A percentile compares a stretch with the other conserved stretches of the same genome.
phyloP scores from a whole-genome alignment of 2,329 filamentous ascomycete genomes.

The Metarhizium humberi region DNA sequence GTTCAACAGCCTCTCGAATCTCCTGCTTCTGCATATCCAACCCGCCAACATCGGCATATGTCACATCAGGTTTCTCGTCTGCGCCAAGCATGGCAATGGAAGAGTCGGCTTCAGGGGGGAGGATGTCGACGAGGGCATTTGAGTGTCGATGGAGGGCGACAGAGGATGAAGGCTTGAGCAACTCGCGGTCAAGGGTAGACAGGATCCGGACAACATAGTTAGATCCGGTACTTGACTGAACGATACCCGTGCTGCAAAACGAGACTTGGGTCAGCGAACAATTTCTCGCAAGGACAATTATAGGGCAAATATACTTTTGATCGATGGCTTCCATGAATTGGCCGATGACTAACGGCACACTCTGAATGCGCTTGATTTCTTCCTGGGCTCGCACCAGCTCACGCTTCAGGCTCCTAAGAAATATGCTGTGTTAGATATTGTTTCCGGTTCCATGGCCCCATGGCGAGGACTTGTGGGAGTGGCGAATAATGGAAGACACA shows the following conservation, averaged over 20 bases:
- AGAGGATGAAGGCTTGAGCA: conserved; percentile 94
- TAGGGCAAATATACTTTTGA: conserved; percentile 64
- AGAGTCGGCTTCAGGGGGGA: conserved; percentile 96
- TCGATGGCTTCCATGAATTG: conserved; percentile 99
- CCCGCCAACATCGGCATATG: conserved; percentile 94
- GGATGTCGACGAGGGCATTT: conserved; percentile 95
- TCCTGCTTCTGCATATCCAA: conserved; percentile 99
- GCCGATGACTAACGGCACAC: conserved; percentile 92
- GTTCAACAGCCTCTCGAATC: conserved; percentile 93
- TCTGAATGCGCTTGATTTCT: conserved; percentile 99
- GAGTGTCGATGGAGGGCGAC: conserved; percentile 97
- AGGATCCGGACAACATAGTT: conserved; percentile 99
- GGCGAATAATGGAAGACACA: conserved; percentile 22
- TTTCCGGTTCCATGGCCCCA: neutral
- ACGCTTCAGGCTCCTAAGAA: conserved; percentile 75
- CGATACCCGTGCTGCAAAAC: conserved; percentile 77
- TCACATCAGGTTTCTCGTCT: conserved; percentile 96
- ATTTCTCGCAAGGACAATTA: neutral
- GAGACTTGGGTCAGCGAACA: neutral
- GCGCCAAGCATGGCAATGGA: conserved; percentile 96
- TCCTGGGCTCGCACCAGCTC: conserved; percentile 96
- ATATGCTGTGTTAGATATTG: conserved; percentile 13
- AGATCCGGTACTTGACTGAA: conserved; percentile 94
- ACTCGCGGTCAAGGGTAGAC: conserved; percentile 94
- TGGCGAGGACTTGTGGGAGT: neutral